Percentiles rank a stretch among this genome's conserved stretches.
These are phyloP conservation scores for Clarkia xantiana DNA, from an alignment of 345 rosid genomes.

Conservation along the genomic window DNA sequence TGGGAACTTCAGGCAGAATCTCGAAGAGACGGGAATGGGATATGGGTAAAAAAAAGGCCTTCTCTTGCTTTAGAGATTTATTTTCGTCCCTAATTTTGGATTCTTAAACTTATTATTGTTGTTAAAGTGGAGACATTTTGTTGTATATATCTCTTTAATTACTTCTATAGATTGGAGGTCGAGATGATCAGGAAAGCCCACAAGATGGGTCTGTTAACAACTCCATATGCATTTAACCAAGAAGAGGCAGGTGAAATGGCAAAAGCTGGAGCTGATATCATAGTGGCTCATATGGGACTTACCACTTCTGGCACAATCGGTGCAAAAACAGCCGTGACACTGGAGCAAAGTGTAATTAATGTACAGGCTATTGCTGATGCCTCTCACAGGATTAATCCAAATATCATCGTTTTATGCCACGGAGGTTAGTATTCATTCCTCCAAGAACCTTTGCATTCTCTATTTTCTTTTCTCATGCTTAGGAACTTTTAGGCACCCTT, in stretches of 20 bases:
- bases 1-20: slow-evolving; percentile 84
- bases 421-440: slow-evolving; percentile 41
- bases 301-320: slow-evolving; percentile 83
- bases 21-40: slow-evolving; percentile 99
- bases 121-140: no score
- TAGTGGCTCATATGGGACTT: slow-evolving; percentile 96
- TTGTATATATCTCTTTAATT: neutral
- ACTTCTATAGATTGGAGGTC: slow-evolving; percentile 58
- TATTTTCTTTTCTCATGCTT: neutral
- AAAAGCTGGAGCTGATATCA: slow-evolving; percentile 83
- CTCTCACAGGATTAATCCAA: slow-evolving; percentile 46
- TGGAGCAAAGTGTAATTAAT: slow-evolving; percentile 58
- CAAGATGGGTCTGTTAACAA: slow-evolving; percentile 75
- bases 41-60: slow-evolving; percentile 36
- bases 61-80: neutral
- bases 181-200: slow-evolving; percentile 79
- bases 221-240: slow-evolving; percentile 73
- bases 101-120: no score
- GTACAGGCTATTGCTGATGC: slow-evolving; percentile 88
- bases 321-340: slow-evolving; percentile 66
- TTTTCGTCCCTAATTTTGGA: no score
- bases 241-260: slow-evolving; percentile 78
- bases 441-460: no score
- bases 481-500: no score
- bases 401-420: slow-evolving; percentile 64